Conservation (phyloP, 768 basidiomycete species). For the Tulasnella sp. region DNA sequence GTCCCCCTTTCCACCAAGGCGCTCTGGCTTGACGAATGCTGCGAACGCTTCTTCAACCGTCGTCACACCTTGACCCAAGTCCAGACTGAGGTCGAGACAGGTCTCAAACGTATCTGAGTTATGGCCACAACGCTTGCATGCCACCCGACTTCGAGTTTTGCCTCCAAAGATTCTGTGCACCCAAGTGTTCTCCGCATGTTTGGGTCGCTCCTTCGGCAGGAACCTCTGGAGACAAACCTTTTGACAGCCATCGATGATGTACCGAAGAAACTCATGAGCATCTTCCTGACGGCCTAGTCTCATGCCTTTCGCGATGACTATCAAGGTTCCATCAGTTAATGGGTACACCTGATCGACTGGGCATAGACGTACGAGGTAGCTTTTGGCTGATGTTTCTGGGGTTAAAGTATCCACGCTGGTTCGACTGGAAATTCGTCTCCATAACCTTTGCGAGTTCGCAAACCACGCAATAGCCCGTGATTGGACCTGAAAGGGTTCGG, state of each 20-base stretch:
- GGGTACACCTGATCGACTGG: not conserved
- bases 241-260: conserved; percentile 86
- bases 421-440: conserved; percentile 34
- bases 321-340: not conserved
- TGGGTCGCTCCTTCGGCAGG: conserved; percentile 59
- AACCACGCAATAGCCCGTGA: not conserved
- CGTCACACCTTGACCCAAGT: conserved; percentile 54
- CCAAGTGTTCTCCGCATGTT: conserved; percentile 80
- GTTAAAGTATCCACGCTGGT: conserved; percentile 35
- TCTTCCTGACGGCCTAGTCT: conserved; percentile 91
- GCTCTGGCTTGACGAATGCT: conserved; percentile 75
- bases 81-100: conserved; percentile 87
- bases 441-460: conserved; percentile 22
- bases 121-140: conserved; percentile 69
- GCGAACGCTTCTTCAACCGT: conserved; percentile 63
- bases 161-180: conserved; percentile 94
- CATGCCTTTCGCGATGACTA: conserved; percentile 89
- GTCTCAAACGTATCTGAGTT: conserved; percentile 96
- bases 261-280: conserved; percentile 94
- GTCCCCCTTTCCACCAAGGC: conserved; percentile 57
- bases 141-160: conserved; percentile 80
- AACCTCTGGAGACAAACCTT: conserved; percentile 67
- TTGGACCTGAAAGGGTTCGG: not conserved
- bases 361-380: conserved; percentile 23
- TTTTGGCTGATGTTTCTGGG: conserved; percentile 60